Base-by-base conservation (phyloP, 495 filamentous ascomycete species). In the Aspergillus biplanus region DNA sequence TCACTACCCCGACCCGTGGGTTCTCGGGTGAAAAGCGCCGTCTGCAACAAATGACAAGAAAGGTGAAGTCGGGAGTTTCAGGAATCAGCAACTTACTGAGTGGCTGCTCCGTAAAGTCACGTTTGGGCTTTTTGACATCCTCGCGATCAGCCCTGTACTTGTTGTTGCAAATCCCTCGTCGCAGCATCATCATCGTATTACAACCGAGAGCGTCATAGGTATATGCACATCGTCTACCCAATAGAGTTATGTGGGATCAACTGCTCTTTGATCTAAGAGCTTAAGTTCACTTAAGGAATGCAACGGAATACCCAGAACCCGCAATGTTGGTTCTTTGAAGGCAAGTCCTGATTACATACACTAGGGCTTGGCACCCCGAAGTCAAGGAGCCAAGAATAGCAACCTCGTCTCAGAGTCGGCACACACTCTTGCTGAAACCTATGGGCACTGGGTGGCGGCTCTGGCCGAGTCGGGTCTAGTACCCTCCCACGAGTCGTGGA, bases 41-140 rank as follows among this genome's bases (percentile, higher is more conserved):
- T 35, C 21, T 16, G 48, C 31, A 65, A 64, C 69, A 72, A 76
- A 73, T 75, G 65, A 65, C 44, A 65, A 58, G 44, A 55, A 42
- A 31, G 59, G 62, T 55, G 35, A 68, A 64, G 63, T 78, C 77
- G 75, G 77, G 67, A 69, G 64, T 67, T 75, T 75, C 72, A 79
- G 76, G 76, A 69, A 73, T 67, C 65, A 56, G 32, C 21, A 33
- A 33, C 15, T 9, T n/a, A 56, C 11, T 64, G 54, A 65, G 68
- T 76, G 71, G 70, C 71, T 70, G 65, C 48, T 56, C 31, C 48
- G 66, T 49, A 49, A 48, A 49, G 15, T 49, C 46, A 49, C 47
- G 47, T 44, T 44, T 27, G 21, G 39, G 6, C 39, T 12, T 0
- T 13, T 11, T 44, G 39, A 44, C 4, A 4, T 13, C n/a, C n/a